Base-by-base conservation (phyloP, 2,329 filamentous ascomycete genomes). In the Colletotrichum costaricense region DNA sequence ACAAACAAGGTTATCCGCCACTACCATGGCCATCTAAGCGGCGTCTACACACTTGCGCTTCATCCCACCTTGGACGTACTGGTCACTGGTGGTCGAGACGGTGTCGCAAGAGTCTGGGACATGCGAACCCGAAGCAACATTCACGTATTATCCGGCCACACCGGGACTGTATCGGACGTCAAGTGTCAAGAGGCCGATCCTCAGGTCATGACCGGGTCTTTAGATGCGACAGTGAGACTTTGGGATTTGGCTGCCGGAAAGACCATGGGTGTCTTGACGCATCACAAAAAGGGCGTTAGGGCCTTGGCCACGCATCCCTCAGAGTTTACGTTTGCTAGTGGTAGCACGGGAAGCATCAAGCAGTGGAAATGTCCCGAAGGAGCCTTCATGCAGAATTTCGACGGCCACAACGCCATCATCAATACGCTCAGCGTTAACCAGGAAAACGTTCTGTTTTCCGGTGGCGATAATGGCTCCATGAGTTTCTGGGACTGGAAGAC, bases 401-500 rank as follows among this genome's bases (percentile, higher is more conserved):
- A 98, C 56, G 96, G 96, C 5, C 96, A 98, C 80, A 98, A 98
- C 79, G 91, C 95, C 73, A 97, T 99, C 81, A 96, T 99, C 86
- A 99, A 99, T 84, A 95, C 95, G 0, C 86, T 99, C 58, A 90
- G 95, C 56, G 95, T 97, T 38, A 99, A 99, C 82, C 94, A 97
- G 79, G 95, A 98, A 81, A 97, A 98, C 78, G 94, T 98, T 19
- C 84, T 99, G 72, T 98, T 99, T 83, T 97, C 95, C 3, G 97
- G 97, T 69, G 96, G 84, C 59, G 97, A 99, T 80, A 98, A 99
- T 78, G 97, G 97, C 54, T 97, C 94, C 46, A 97, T 98, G 87
- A 94, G 92, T 77, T 99, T 99, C 87, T 99, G 95, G 94, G 97
- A 99, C 82, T 99, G 97, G 97, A 98, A 98, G 85, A 94, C 95